These are phyloP conservation scores for Epicoccum nigrum DNA, from an alignment of 2,329 filamentous ascomycete species.

Conservation along the genomic window DNA sequence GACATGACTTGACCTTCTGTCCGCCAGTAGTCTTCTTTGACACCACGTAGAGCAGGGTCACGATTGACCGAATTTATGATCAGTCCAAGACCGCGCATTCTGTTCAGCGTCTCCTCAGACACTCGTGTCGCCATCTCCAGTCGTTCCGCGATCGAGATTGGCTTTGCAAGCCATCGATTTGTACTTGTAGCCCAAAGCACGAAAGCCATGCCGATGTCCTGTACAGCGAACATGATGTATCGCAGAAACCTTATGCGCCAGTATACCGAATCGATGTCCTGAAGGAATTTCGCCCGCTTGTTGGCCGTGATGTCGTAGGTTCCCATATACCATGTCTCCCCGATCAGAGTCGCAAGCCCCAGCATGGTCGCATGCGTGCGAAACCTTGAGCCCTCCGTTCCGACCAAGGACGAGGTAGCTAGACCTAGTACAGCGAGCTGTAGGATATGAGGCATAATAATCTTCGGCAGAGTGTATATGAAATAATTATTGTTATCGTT, in stretches of 20 bases:
- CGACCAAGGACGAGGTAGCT: slow-evolving; percentile 73
- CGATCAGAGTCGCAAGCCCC: slow-evolving; percentile 61
- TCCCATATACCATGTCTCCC: slow-evolving; percentile 70
- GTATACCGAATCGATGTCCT: slow-evolving; percentile 72
- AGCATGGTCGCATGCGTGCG: slow-evolving; percentile 71
- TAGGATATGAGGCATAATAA: slow-evolving; percentile 77
- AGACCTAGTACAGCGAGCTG: slow-evolving; percentile 76
- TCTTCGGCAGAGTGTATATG: slow-evolving; percentile 76
- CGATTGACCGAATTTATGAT: slow-evolving; percentile 80
- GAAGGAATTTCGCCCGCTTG: slow-evolving; percentile 62
- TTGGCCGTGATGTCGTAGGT: slow-evolving; percentile 72
- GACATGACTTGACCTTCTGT: slow-evolving; percentile 75
- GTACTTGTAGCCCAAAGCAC: slow-evolving; percentile 79
- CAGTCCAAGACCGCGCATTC: slow-evolving; percentile 74
- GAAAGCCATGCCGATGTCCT: slow-evolving; percentile 69
- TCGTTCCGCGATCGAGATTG: slow-evolving; percentile 67
- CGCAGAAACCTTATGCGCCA: slow-evolving; percentile 72
- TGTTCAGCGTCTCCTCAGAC: slow-evolving; percentile 67
- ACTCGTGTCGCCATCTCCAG: slow-evolving; percentile 64
- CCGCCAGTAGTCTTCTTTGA: slow-evolving; percentile 77
- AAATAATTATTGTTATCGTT: slow-evolving; percentile 73
- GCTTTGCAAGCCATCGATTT: slow-evolving; percentile 74
- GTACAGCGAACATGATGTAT: slow-evolving; percentile 65
- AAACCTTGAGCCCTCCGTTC: slow-evolving; percentile 70
- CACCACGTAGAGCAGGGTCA: slow-evolving; percentile 71